Percentiles rank a stretch among this genome's conserved stretches.
Evolutionary conservation across 345 rosid genomes (phyloP).

Genomic region (Passiflora organensis): DNA sequence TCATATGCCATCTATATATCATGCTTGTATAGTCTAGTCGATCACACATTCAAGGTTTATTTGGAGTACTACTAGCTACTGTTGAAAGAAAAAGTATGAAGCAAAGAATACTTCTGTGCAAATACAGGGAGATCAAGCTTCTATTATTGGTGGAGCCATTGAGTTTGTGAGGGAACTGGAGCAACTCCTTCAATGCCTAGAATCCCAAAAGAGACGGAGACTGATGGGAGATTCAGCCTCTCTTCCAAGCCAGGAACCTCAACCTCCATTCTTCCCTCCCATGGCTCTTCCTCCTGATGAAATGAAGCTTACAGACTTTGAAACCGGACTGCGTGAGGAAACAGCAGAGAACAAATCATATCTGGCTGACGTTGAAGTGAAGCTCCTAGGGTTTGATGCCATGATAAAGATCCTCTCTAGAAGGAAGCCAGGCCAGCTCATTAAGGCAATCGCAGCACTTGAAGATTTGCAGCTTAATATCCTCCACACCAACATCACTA

Average conservation of each 20-base stretch:
- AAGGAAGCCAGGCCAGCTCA: slow-evolving; percentile 85
- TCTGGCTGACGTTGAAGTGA: slow-evolving; percentile 87
- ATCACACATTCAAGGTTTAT: no score
- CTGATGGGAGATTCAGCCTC: slow-evolving; percentile 36
- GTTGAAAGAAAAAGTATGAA: no score
- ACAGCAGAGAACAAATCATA: slow-evolving; percentile 81
- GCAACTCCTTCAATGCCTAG: slow-evolving; percentile 83
- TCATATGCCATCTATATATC: no score
- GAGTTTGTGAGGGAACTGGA: slow-evolving; percentile 93
- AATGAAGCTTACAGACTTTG: slow-evolving; percentile 37
- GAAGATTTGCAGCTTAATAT: slow-evolving; percentile 87
- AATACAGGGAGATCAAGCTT: slow-evolving; percentile 88
- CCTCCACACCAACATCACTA: slow-evolving; percentile 89
- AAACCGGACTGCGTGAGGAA: slow-evolving; percentile 55
- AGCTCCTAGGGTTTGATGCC: slow-evolving; percentile 85
- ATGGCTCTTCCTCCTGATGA: slow-evolving; percentile 31
- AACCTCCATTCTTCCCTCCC: slow-evolving; percentile 30
- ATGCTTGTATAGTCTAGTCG: no score
- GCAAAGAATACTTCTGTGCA: no score
- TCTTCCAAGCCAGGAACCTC: slow-evolving; percentile 31
- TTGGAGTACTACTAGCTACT: no score
- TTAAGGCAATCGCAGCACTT: slow-evolving; percentile 80
- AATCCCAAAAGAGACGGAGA: slow-evolving; percentile 79
- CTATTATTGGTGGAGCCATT: slow-evolving; percentile 95
- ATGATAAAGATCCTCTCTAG: slow-evolving; percentile 86